These are phyloP conservation scores for Neurospora tetraspora DNA, from an alignment of 495 filamentous ascomycete species.

Conservation along the genomic window DNA sequence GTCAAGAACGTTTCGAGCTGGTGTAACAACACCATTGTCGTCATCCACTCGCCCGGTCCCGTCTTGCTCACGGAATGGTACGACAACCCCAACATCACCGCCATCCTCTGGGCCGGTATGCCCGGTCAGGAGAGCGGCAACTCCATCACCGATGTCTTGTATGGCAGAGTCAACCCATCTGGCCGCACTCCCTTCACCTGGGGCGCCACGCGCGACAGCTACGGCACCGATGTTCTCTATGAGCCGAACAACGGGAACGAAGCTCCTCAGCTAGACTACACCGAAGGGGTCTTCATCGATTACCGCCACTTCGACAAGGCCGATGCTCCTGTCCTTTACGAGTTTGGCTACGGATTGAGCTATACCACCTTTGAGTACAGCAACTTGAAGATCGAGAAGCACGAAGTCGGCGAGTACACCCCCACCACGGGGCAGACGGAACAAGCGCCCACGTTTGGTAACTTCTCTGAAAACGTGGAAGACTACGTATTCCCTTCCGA, in stretches of 20 bases:
- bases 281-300: constrained; percentile 86
- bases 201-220: constrained; percentile 62
- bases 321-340: constrained; percentile 66
- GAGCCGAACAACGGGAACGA: constrained; percentile 57
- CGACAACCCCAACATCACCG: constrained; percentile 82
- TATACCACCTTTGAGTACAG: constrained; percentile 84
- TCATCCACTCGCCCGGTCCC: constrained; percentile 78
- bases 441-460: constrained; percentile 61
- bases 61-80: constrained; percentile 71
- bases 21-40: constrained; percentile 86
- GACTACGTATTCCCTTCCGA: constrained; percentile 69
- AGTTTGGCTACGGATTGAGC: constrained; percentile 84
- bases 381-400: constrained; percentile 52
- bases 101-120: constrained; percentile 86
- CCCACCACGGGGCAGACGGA: constrained; percentile 58
- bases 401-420: constrained; percentile 42
- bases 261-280: constrained; percentile 72
- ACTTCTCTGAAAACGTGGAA: constrained; percentile 46
- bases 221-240: constrained; percentile 67
- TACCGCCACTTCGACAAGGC: constrained; percentile 82
- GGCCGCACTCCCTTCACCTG: constrained; percentile 86
- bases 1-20: constrained; percentile 64
- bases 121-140: constrained; percentile 91
- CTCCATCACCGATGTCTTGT: constrained; percentile 83
- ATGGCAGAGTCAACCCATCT: constrained; percentile 77